A percentile compares a stretch with the other conserved stretches of the same genome.
These are phyloP conservation scores for Turnera subulata DNA, from an alignment of 345 rosid genomes.

Conservation along the genomic window DNA sequence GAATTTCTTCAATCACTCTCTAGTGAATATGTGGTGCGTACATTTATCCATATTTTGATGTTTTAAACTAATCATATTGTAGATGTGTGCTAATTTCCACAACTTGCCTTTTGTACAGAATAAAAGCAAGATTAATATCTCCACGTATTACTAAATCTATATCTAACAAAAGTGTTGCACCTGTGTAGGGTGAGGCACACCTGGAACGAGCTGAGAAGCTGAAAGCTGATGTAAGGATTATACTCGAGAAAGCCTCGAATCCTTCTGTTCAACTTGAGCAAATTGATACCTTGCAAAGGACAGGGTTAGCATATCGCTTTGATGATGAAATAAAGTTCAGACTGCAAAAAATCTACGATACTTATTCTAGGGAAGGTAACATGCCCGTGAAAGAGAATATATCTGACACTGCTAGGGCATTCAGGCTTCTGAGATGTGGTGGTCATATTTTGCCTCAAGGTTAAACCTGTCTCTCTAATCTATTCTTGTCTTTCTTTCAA, in stretches of 20 bases:
- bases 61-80: no score
- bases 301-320: constrained; percentile 15
- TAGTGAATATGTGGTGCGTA: background rate
- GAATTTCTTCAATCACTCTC: constrained; percentile 2
- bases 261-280: constrained; percentile 1
- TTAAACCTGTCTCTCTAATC: no score
- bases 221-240: constrained; percentile 7
- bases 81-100: no score
- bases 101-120: no score
- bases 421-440: no score
- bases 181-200: background rate
- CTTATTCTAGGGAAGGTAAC: background rate
- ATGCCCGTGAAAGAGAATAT: no score
- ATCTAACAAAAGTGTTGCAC: no score
- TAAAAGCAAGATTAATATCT: no score
- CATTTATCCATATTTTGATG: no score
- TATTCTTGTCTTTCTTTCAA: background rate
- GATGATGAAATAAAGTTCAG: constrained; percentile 1
- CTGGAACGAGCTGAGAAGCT: background rate
- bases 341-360: background rate
- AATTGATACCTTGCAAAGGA: constrained; percentile 16
- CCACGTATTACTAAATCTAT: no score
- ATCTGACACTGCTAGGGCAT: no score
- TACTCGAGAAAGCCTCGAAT: background rate
- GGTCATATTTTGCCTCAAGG: no score